These are phyloP conservation scores for Saccharum officinarum DNA, from an alignment of 176 grass and related monocot species.

Conservation along the genomic window DNA sequence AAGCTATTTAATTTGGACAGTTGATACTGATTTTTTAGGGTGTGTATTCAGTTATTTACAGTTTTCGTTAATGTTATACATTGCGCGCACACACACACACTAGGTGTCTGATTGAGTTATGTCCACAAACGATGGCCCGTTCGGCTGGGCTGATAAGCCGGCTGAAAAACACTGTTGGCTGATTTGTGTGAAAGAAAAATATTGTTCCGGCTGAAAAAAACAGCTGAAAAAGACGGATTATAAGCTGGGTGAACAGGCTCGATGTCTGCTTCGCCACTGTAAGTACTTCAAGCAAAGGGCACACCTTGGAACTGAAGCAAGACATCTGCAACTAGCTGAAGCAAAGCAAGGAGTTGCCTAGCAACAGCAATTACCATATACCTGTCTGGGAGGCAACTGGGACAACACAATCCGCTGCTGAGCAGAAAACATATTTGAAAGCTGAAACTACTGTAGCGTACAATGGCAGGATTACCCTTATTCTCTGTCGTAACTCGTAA, in stretches of 20 bases:
- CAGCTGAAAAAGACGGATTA: no score
- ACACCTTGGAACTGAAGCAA: conserved; percentile 23
- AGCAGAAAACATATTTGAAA: neutral
- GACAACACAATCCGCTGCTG: neutral
- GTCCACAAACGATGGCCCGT: neutral
- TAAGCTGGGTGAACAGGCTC: no score
- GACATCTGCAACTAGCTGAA: conserved; percentile 24
- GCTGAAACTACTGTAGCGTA: neutral
- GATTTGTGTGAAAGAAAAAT: no score
- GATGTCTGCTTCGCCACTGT: neutral
- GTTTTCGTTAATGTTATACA: neutral
- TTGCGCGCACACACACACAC: neutral
- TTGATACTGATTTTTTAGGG: neutral
- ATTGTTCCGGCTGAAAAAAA: no score
- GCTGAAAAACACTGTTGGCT: no score
- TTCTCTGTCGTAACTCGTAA: neutral
- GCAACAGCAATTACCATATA: neutral
- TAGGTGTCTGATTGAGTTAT: neutral
- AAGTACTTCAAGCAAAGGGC: neutral
- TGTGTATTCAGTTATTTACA: neutral
- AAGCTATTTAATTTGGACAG: neutral
- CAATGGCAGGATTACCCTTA: neutral
- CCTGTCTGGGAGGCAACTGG: conserved; percentile 29
- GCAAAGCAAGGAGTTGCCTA: conserved; percentile 41
- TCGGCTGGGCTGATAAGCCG: no score